A percentile compares a stretch with the other conserved stretches of the same genome.
These are phyloP conservation scores for Stenogyne calaminthoides DNA, from an alignment of 305 asterid species.

Conservation along the genomic window DNA sequence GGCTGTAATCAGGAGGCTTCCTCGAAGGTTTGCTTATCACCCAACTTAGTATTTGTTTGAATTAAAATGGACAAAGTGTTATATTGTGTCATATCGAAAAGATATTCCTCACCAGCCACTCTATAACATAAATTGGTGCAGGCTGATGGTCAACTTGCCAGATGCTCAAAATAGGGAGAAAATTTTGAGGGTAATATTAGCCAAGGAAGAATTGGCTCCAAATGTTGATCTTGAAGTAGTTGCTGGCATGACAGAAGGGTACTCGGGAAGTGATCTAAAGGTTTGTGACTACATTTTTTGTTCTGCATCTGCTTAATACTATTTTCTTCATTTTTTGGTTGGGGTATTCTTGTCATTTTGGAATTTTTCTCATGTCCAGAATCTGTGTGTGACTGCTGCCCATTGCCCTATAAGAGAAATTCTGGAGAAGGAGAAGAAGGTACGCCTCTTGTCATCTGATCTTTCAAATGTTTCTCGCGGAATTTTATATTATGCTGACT, in stretches of 20 bases:
- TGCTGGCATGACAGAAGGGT: slow-evolving; percentile 89
- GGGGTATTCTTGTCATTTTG: slow-evolving; percentile 3
- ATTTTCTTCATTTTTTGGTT: neutral
- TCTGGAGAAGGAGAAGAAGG: slow-evolving; percentile 87
- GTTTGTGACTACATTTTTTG: slow-evolving; percentile 37
- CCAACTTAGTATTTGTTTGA: slow-evolving; percentile 18
- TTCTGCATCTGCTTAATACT: neutral
- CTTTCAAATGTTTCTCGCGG: neutral
- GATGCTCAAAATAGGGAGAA: slow-evolving; percentile 77
- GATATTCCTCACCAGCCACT: neutral
- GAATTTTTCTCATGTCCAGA: slow-evolving; percentile 47
- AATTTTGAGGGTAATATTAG: slow-evolving; percentile 64
- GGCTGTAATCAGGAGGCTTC: slow-evolving; percentile 96
- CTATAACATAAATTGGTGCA: slow-evolving; percentile 34
- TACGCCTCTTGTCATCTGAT: neutral
- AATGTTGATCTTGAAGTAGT: slow-evolving; percentile 70
- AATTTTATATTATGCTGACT: neutral
- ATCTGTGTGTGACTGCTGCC: slow-evolving; percentile 87
- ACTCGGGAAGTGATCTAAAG: slow-evolving; percentile 96
- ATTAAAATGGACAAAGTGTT: neutral
- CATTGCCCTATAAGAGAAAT: slow-evolving; percentile 92
- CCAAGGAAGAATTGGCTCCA: slow-evolving; percentile 72
- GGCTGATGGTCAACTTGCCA: slow-evolving; percentile 92
- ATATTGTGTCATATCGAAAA: neutral
- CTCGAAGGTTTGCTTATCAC: slow-evolving; percentile 55